These are phyloP conservation scores for Kuraishia borneana DNA, from an alignment of 805 yeast genomes.

Conservation along the genomic window DNA sequence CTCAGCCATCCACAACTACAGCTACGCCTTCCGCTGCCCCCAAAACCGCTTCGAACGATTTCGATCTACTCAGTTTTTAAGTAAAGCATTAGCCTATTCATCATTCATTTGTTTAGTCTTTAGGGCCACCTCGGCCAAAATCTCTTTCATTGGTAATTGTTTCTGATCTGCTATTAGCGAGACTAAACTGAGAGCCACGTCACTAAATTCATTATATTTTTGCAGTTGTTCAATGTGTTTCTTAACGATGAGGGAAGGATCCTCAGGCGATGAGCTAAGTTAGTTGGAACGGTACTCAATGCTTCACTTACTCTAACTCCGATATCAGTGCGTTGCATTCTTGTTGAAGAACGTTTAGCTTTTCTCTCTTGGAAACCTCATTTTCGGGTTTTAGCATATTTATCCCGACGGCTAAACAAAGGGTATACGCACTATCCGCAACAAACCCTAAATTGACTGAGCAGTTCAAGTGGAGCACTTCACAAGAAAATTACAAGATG, in stretches of 20 bases:
- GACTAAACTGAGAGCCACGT: conserved; percentile 44
- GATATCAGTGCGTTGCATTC: conserved; percentile 7
- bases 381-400: neutral
- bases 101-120: conserved; percentile 20
- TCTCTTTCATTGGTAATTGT: conserved; percentile 30
- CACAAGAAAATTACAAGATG: too few species aligned
- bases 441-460: too few species aligned
- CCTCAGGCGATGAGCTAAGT: conserved; percentile 11
- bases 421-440: too few species aligned
- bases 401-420: too few species aligned
- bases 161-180: conserved; percentile 52
- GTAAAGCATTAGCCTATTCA: neutral
- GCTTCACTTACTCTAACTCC: conserved; percentile 3
- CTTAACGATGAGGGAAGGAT: conserved; percentile 34
- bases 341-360: conserved; percentile 7
- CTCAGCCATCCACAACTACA: conserved; percentile 2
- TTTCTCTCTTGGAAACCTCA: conserved; percentile 5
- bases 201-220: conserved; percentile 52
- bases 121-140: conserved; percentile 46
- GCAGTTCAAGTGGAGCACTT: too few species aligned
- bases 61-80: conserved; percentile 3
- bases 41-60: conserved; percentile 13
- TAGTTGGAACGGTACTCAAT: conserved; percentile 3
- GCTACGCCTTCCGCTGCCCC: conserved; percentile 1
- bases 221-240: conserved; percentile 41